Evolutionary conservation across 768 basidiomycete genomes (phyloP), one percentile per base, ranked within the genome.

Genomic region (Mrakia blollopis): DNA sequence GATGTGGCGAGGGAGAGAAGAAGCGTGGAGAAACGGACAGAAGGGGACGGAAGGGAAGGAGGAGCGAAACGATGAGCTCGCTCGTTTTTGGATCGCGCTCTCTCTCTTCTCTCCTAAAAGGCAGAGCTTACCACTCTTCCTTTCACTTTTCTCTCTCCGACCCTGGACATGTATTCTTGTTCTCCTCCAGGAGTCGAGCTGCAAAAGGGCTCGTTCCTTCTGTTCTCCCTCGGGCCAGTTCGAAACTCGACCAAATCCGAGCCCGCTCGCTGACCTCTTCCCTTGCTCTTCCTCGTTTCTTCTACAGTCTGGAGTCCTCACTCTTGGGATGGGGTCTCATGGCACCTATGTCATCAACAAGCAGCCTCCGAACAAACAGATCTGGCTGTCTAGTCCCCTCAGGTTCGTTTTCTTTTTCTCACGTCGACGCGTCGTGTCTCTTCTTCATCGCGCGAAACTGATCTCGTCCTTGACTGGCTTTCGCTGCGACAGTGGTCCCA

Each of bases 301-400:
- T 1, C 21, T 18, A n/a, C 83, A 96, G 94, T 90, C 91, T 80
- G 94, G 94, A n/a, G 94, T 97, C 41, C 83, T 97, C 47, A 97
- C 94, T 0, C 87, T 96, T 62, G 86, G 86, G 69, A 86, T 95
- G 23, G 93, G 90, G 41, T 57, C 85, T 6, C 78, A 89, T 74
- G 93, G 93, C 21, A 96, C 92, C 16, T 97, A 96, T 84, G 94
- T 96, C 39, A 90, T 97, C 84, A 97, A 97, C 85, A 97, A 96
- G 86, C 94, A 97, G 82, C 94, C 94, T 16, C 94, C 94, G 9
- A 97, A 97, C 83, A 93, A 93, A 85, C 94, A 97, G 82, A 96
- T 97, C 80, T 97, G 94, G 94, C 86, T 97, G 28, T 94, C 93
- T 6, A 93, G 92, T 13, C 94, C 94, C 0, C 82, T 63, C 60